These are phyloP conservation scores for Punica granatum DNA, from an alignment of 345 rosid genomes.

Conservation along the genomic window DNA sequence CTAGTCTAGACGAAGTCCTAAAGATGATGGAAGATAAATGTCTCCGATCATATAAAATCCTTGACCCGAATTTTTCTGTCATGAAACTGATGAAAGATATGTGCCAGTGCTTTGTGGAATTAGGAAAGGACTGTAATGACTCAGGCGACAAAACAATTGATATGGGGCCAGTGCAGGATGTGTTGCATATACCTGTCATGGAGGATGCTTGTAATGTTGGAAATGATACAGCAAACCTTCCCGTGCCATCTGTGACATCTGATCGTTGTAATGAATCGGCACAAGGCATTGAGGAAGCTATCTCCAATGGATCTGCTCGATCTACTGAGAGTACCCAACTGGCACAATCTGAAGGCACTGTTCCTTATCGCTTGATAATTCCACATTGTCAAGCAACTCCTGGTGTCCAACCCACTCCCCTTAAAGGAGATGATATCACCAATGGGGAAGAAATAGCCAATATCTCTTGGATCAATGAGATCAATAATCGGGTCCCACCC, in stretches of 20 bases:
- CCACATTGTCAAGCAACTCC: not conserved
- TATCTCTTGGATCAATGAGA: conserved; percentile 75
- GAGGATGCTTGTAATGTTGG: conserved; percentile 18
- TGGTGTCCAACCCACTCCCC: not conserved
- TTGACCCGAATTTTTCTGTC: conserved; percentile 69
- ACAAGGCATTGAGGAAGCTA: conserved; percentile 20
- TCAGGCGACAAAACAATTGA: conserved; percentile 43
- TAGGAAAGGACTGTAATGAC: conserved; percentile 48
- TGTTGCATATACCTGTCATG: conserved; percentile 39
- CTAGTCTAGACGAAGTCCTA: conserved; percentile 61
- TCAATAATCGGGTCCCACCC: conserved; percentile 47
- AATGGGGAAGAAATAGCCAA: conserved; percentile 61
- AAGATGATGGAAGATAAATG: conserved; percentile 67
- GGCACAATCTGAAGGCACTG: not conserved
- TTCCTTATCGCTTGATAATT: not conserved
- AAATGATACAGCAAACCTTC: conserved; percentile 10
- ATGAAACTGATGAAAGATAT: conserved; percentile 62
- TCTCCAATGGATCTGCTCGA: conserved; percentile 12
- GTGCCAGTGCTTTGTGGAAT: conserved; percentile 69
- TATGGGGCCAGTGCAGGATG: conserved; percentile 31
- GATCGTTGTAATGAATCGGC: not conserved
- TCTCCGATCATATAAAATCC: conserved; percentile 64
- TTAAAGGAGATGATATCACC: conserved; percentile 36
- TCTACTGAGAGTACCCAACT: not conserved
- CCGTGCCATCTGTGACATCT: conserved; percentile 2